Base-by-base conservation (phyloP, 192 early-diverging fungal species). In the Irineochytrium annulatum region DNA sequence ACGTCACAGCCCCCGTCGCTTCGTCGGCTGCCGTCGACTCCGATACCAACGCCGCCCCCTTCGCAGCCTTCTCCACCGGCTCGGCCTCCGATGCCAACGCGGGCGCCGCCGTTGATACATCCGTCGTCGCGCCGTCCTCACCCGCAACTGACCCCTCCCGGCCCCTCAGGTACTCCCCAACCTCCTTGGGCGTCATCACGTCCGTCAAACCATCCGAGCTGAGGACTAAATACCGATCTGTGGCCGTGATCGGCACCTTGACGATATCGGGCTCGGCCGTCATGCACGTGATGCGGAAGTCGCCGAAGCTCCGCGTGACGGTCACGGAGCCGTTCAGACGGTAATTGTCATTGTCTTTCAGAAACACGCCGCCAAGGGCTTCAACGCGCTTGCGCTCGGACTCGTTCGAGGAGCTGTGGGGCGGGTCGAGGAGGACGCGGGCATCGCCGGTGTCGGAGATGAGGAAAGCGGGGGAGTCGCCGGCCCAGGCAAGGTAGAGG, bases 371-470 rank as follows among this genome's bases (percentile, higher is more conserved):
- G 8, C 46, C 46, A 8, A 49, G 22, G 11, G 46, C 46, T 49
- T 49, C 46, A 49, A 49, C 46, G 46, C 46, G 46, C 46, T 24
- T 22, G 46, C 46, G 46, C 46, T 49, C 46, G 13, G 46, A 49
- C 13, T 14, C 46, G 24, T 22, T 24, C 11, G 6, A 22, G 46
- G 46, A 49, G 24, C 26, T 49, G 24, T 49, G 46, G 5, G 46
- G 46, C 24, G 46, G 46, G 22, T 49, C 22, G 46, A 49, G 46
- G 6, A 49, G 24, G 24, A 49, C 13, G 6, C 17, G 6, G 46
- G 46, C 8, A 8, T 14, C 26, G 11, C 11, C 46, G 24, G 8
- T 24, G 24, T 49, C 46, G 46, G 46, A 22, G 8, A 49, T 14
- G 5, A 49, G 46, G 46, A 49, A 49, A 8, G 46, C 46, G 5